These are phyloP conservation scores for Beauveria caledonica DNA, from an alignment of 2,329 filamentous ascomycete genomes.

Conservation along the genomic window DNA sequence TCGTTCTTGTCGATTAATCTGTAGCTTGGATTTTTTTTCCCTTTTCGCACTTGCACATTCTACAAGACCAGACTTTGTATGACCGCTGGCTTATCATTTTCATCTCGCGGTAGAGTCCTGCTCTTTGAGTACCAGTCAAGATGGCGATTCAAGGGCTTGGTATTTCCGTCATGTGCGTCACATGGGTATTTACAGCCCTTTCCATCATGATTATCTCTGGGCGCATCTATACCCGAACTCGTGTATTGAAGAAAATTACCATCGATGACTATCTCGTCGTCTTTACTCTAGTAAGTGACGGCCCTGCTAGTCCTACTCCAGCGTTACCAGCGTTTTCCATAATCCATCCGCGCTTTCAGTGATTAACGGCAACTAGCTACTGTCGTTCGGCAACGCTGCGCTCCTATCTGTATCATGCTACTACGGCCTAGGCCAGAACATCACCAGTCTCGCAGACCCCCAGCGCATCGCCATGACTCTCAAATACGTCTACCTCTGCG, in stretches of 20 bases:
- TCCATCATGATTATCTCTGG: neutral
- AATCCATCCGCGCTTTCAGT: too few species aligned
- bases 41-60: neutral
- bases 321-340: too few species aligned
- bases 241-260: neutral
- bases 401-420: neutral
- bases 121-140: neutral
- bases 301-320: neutral
- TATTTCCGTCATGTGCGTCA: neutral
- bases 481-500: constrained; percentile 3
- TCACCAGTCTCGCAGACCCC: neutral
- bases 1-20: neutral
- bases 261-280: neutral
- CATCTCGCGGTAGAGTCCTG: neutral
- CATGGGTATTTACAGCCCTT: neutral
- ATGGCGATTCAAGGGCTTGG: neutral
- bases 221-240: neutral
- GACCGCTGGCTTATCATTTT: neutral
- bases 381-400: neutral
- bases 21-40: neutral
- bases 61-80: neutral
- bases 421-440: neutral
- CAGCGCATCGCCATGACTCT: neutral
- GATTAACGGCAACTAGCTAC: neutral
- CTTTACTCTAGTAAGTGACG: neutral